Base-by-base conservation (phyloP, 352 stramenopile genomes). In the Elongisporangium senticosum region DNA sequence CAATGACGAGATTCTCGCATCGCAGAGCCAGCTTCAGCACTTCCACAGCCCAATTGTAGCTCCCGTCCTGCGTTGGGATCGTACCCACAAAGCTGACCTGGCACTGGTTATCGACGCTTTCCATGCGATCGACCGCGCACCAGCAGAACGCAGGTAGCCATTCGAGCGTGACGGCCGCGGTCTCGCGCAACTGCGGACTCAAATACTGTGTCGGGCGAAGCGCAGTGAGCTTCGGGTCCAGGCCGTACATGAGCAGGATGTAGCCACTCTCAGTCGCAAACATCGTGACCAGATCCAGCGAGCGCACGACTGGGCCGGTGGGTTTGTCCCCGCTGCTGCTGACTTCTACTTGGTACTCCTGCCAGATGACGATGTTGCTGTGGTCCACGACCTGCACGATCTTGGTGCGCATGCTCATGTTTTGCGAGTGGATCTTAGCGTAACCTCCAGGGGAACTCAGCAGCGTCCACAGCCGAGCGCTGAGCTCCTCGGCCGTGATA, bases 261-360 rank as follows among this genome's bases (percentile, higher is more conserved):
- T 69, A 53, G 13, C 71, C 74, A 17, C 63, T 69, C 52, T 83
- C 71, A 15, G 70, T 76, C 63, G 72, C 62, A 49, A 83, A 78
- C 37, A 66, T 65, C 23, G 74, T 79, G 43, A 83, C 58, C 56
- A 83, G 60, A 28, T 69, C 69, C 14, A 80, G 53, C 33, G 63
- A 75, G 54, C 78, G 77, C 21, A 75, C 59, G 28, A 78, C 69
- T 1, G 1, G 1, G 33, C 15, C 8, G 33, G 33, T 10, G 13
- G 33, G 11, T 3, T 17, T 43, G 33, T 10, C 11, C 11, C 13
- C 33, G 13, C 2, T 10, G 8, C 2, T 10, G 8, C 10, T 43
- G 28, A 74, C 64, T 21, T 80, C 63, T 3, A 39, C 28, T 19
- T 76, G 69, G 53, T 75, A 71, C 20, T 63, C 65, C 49, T 80